Conservation (phyloP, 495 filamentous ascomycete genomes). For the Xylaria cubensis region DNA sequence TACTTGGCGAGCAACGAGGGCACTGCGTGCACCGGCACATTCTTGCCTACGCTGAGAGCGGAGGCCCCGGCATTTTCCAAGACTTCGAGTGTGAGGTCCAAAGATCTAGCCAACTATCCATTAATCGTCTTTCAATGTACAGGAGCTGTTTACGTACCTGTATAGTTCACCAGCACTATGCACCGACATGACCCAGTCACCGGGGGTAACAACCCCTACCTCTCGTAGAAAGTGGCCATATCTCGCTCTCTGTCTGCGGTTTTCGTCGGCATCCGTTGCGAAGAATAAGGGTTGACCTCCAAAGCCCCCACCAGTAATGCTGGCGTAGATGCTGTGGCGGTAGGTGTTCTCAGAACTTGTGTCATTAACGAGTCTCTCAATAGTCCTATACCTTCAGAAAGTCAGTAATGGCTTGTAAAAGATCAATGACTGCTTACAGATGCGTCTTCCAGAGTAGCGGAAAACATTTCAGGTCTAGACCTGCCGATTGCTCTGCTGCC, state of each 20-base stretch:
- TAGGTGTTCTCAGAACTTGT: constrained; percentile 35
- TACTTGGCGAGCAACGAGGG: constrained; percentile 30
- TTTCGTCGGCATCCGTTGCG: constrained; percentile 39
- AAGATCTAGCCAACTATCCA: background rate
- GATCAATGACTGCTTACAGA: background rate
- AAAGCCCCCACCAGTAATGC: constrained; percentile 42
- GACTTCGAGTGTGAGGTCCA: constrained; percentile 34
- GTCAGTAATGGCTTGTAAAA: background rate
- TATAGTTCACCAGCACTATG: constrained; percentile 34
- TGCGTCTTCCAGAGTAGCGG: constrained; percentile 20
- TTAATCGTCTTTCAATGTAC: background rate
- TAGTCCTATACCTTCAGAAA: constrained; percentile 31
- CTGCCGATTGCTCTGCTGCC: background rate
- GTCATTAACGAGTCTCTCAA: constrained; percentile 37
- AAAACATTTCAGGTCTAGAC: background rate
- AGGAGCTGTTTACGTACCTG: constrained; percentile 22
- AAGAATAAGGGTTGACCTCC: constrained; percentile 36
- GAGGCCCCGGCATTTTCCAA: constrained; percentile 38
- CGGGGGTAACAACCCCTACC: constrained; percentile 28
- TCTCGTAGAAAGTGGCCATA: constrained; percentile 33
- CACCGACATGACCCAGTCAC: constrained; percentile 44
- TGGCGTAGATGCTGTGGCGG: constrained; percentile 39
- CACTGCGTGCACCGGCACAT: constrained; percentile 33
- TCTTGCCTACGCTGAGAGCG: constrained; percentile 39
- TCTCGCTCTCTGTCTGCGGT: constrained; percentile 37